Percentiles rank a stretch among this genome's conserved stretches.
phyloP scores from a whole-genome alignment of 495 filamentous ascomycete genomes.

The Aspergillus kassunensis region DNA sequence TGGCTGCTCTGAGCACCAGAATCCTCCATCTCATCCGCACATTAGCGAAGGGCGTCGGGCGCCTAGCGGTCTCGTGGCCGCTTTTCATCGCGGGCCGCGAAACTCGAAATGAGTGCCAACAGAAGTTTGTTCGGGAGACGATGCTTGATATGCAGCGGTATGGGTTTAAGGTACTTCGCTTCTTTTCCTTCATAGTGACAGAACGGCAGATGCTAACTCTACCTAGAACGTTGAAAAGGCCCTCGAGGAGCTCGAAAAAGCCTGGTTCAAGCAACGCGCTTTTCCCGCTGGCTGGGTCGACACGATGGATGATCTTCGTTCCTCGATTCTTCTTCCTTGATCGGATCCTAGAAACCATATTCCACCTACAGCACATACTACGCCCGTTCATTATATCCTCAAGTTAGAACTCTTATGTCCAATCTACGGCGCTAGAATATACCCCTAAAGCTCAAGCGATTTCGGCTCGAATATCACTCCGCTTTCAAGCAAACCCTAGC shows the following conservation, averaged over 20 bases:
- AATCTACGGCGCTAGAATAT: too few species aligned
- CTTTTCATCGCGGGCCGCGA: conserved; percentile 39
- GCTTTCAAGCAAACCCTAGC: too few species aligned
- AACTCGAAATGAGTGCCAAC: conserved; percentile 30
- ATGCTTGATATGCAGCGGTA: conserved; percentile 35
- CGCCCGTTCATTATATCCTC: too few species aligned
- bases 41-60: conserved; percentile 35
- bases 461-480: too few species aligned
- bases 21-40: conserved; percentile 33
- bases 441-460: too few species aligned
- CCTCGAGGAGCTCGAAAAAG: conserved; percentile 30
- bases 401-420: too few species aligned
- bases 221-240: conserved; percentile 34
- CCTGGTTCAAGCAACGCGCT: conserved; percentile 37
- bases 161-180: conserved; percentile 32
- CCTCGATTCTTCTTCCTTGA: conserved; percentile 32
- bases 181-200: not conserved
- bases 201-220: conserved; percentile 11
- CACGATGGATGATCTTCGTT: conserved; percentile 35
- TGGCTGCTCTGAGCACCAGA: conserved; percentile 33
- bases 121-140: conserved; percentile 33
- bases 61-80: conserved; percentile 36
- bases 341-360: too few species aligned
- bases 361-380: too few species aligned
- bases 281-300: conserved; percentile 40